Evolutionary conservation across 2,329 filamentous ascomycete species (phyloP).

Genomic region (Fonsecaea pedrosoi): DNA sequence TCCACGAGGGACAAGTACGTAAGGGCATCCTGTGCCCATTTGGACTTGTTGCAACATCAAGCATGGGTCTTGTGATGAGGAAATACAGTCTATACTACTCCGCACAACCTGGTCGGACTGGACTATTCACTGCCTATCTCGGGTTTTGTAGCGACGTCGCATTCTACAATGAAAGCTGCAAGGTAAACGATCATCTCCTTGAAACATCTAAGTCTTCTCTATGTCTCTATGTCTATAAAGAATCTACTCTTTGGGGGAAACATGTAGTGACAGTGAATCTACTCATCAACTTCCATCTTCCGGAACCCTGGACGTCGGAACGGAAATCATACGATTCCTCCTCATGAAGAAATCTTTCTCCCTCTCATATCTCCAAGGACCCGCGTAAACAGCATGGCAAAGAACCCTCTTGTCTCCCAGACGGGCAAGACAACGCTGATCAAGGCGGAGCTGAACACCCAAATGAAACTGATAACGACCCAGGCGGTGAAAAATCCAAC

Average conservation of each 20-base stretch:
- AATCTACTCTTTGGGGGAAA: neutral
- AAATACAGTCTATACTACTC: too few species aligned
- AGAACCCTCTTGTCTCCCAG: conserved; percentile 50
- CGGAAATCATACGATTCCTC: neutral
- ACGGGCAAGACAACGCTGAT: conserved; percentile 53
- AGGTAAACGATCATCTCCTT: neutral
- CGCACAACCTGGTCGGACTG: too few species aligned
- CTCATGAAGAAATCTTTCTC: conserved; percentile 3
- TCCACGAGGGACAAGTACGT: too few species aligned
- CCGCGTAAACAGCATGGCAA: conserved; percentile 30
- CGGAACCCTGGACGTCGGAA: neutral
- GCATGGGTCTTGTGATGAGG: too few species aligned
- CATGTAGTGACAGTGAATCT: neutral
- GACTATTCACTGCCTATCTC: neutral
- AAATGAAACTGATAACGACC: conserved; percentile 77
- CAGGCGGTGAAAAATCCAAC: conserved; percentile 83
- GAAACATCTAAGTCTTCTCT: neutral
- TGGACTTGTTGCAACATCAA: too few species aligned
- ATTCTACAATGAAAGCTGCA: neutral
- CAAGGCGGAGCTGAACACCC: conserved; percentile 58
- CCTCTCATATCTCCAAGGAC: conserved; percentile 21
- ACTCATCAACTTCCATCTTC: neutral
- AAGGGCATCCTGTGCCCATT: too few species aligned
- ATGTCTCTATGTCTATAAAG: neutral
- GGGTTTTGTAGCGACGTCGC: neutral